Evolutionary conservation across 805 yeast species (phyloP).

Genomic region (Schwanniomyces occidentalis): DNA sequence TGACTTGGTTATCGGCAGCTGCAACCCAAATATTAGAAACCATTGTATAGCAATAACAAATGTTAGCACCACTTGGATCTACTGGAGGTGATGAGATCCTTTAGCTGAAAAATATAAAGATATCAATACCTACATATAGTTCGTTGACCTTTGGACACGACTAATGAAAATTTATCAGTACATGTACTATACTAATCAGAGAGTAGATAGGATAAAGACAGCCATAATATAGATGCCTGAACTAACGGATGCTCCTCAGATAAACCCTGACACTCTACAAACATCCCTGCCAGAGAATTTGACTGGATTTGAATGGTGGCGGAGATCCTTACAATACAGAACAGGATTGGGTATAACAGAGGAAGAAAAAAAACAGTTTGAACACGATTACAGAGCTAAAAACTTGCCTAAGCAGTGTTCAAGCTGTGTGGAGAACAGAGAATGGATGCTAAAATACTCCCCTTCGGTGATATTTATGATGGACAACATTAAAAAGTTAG

Average conservation of each 20-base stretch:
- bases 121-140: too few relatives aligned
- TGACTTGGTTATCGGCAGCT: conserved; percentile 78
- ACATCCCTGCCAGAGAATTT: conserved; percentile 33
- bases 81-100: too few relatives aligned
- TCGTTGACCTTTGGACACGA: too few relatives aligned
- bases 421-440: conserved; percentile 70
- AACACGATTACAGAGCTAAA: conserved; percentile 51
- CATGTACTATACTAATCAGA: too few relatives aligned
- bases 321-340: conserved; percentile 65
- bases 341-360: conserved; percentile 66
- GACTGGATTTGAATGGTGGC: conserved; percentile 78
- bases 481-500: conserved; percentile 72
- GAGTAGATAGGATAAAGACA: too few relatives aligned
- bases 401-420: conserved; percentile 55
- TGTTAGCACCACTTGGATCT: too few relatives aligned
- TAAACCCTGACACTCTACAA: not conserved
- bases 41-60: too few relatives aligned
- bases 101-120: too few relatives aligned
- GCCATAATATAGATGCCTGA: too few relatives aligned
- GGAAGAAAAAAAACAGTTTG: conserved; percentile 55
- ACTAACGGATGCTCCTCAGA: not conserved
- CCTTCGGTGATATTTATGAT: conserved; percentile 88
- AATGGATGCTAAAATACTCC: conserved; percentile 76
- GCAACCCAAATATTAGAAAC: conserved; percentile 87
- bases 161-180: too few relatives aligned